Evolutionary conservation across 306 rosid genomes (phyloP).

Genomic region (Boehmeria nivea): DNA sequence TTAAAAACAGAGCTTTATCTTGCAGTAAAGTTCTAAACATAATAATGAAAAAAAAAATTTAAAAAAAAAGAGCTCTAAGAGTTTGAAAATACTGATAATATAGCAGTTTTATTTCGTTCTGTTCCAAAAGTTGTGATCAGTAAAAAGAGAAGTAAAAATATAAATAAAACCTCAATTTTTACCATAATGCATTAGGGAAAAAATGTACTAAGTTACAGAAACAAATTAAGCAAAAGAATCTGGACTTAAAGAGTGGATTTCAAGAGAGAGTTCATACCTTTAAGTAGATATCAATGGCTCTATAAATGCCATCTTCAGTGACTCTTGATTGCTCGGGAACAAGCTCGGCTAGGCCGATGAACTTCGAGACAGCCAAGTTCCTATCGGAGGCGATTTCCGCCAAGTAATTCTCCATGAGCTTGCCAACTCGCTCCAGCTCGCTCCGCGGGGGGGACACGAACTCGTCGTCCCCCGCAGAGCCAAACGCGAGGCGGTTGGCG

Average conservation of each 20-base stretch:
- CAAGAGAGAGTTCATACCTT: constrained; percentile 69
- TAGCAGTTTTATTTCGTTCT: no score
- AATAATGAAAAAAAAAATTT: neutral
- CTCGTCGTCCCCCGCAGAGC: constrained; percentile 31
- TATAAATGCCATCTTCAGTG: constrained; percentile 86
- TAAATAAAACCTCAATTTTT: no score
- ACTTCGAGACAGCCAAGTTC: constrained; percentile 59
- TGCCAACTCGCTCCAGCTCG: constrained; percentile 61
- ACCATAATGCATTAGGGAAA: no score
- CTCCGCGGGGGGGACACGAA: constrained; percentile 47
- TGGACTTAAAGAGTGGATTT: no score
- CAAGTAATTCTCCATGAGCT: constrained; percentile 75
- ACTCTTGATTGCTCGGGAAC: constrained; percentile 81
- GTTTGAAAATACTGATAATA: no score
- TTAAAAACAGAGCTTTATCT: no score
- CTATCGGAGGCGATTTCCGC: constrained; percentile 81
- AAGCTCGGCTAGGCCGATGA: constrained; percentile 63
- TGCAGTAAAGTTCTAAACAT: neutral
- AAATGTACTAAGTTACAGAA: neutral
- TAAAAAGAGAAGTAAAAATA: neutral
- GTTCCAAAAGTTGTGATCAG: no score
- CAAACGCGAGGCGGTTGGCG: constrained; percentile 23
- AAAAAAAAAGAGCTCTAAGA: neutral
- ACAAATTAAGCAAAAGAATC: constrained; percentile 1
- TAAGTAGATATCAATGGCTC: constrained; percentile 84